These are phyloP conservation scores for Fonsecaea pedrosoi DNA, from an alignment of 2,329 filamentous ascomycete species.

Conservation along the genomic window DNA sequence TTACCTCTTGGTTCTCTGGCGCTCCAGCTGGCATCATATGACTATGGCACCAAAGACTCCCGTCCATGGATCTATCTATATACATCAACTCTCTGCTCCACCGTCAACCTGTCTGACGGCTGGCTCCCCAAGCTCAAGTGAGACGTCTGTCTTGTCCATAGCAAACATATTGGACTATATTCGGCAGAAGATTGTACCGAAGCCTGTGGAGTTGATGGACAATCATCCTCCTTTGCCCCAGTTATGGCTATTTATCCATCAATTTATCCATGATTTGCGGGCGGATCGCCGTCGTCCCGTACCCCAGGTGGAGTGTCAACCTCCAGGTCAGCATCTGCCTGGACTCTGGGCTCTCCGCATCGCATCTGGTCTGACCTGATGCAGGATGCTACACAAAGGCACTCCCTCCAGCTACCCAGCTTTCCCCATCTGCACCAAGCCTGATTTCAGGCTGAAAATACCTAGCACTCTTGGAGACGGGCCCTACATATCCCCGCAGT, in stretches of 20 bases:
- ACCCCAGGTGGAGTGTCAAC: slow-evolving; percentile 19
- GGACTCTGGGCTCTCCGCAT: slow-evolving; percentile 12
- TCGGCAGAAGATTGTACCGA: slow-evolving; percentile 25
- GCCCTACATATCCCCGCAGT: slow-evolving; percentile 18
- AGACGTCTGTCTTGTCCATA: background rate
- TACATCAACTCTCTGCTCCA: background rate
- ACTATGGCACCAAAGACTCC: background rate
- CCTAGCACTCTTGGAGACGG: slow-evolving; percentile 18
- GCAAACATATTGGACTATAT: background rate
- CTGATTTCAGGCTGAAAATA: slow-evolving; percentile 28
- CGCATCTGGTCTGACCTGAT: background rate
- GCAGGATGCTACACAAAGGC: background rate
- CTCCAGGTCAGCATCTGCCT: background rate
- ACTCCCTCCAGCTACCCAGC: slow-evolving; percentile 1
- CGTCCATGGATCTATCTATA: background rate
- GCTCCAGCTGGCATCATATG: too few relatives aligned
- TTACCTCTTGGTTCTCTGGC: too few relatives aligned
- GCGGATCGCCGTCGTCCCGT: slow-evolving; percentile 19
- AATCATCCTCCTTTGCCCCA: slow-evolving; percentile 1
- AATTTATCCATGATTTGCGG: slow-evolving; percentile 24
- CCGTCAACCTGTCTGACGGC: background rate
- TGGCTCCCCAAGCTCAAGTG: background rate
- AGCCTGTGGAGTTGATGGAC: background rate
- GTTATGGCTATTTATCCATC: slow-evolving; percentile 13
- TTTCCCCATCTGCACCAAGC: slow-evolving; percentile 1